A percentile compares a stretch with the other conserved stretches of the same genome.
phyloP scores from a whole-genome alignment of 129 eudicot species.

The Silybum marianum region DNA sequence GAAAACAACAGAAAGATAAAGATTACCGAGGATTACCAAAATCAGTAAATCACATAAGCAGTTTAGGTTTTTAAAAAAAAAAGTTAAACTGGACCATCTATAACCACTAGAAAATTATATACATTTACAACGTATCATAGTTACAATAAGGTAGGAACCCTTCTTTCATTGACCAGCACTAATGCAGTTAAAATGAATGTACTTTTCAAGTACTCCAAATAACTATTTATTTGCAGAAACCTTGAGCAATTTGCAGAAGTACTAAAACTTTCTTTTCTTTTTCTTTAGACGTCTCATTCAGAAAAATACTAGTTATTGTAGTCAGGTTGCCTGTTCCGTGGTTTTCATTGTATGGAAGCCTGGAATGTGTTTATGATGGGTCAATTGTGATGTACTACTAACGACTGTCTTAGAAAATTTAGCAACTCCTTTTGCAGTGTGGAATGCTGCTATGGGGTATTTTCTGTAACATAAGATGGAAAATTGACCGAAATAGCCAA shows the following conservation, averaged over 20 bases:
- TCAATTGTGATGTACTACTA: background rate
- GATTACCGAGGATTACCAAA: background rate
- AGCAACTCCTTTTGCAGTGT: background rate
- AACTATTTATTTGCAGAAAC: too few species aligned
- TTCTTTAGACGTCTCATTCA: background rate
- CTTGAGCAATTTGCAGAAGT: too few species aligned
- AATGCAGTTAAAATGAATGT: background rate
- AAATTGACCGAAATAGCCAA: background rate
- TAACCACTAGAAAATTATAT: background rate
- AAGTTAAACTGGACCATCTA: background rate
- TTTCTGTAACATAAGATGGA: background rate
- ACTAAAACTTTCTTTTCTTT: background rate
- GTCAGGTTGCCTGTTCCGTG: background rate
- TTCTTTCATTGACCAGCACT: background rate
- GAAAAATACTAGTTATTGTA: background rate
- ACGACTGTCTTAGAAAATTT: background rate
- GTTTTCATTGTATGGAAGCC: background rate
- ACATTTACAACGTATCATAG: slow-evolving; percentile 14
- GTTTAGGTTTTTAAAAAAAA: background rate
- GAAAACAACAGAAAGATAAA: background rate
- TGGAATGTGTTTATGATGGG: background rate
- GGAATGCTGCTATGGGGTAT: background rate
- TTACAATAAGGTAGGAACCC: background rate
- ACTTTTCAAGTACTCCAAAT: too few species aligned
- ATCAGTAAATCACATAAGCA: background rate